Evolutionary conservation across 179 eudicot species (phyloP), one percentile per base, ranked within the genome.

Genomic region (Pouteria campechiana): DNA sequence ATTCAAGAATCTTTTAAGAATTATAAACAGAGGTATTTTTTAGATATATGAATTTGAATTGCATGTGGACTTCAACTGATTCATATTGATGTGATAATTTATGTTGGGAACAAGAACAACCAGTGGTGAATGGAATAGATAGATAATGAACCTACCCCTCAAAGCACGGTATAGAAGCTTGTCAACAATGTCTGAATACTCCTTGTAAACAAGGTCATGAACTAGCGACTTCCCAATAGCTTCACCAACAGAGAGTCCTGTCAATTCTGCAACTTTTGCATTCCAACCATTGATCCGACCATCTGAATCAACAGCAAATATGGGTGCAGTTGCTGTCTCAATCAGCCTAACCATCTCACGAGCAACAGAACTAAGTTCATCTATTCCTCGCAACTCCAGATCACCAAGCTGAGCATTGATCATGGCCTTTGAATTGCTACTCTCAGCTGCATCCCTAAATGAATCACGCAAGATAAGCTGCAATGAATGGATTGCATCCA

Each of bases 401-500:
- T 71, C 93, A 25, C 65, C 75, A 39, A 8, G 25, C n/a, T 51
- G 69, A 32, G 81, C 58, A 33, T 58, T 56, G 2, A 90, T 64
- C 47, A 76, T 65, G 6, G 76, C 88, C 59, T 67, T 82, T 0
- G 83, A 61, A 44, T 67, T 65, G 39, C 59, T 44, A 34, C 48
- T 64, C 46, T 64, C 87, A 7, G 70, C 69, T n/a, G n/a, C n/a
- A 41, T 68, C 75, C 35, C 51, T 65, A 53, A 82, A 79, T 2
- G 96, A 77, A 36, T 87, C 92, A 34, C 92, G 68, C 38, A 90
- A 57, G 48, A 90, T 86, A 43, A 92, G 84, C 66, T 92, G 99
- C 72, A 92, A 53, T 6, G 99, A 92, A 61, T 87, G 96, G 32
- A 92, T 92, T 21, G 94, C 99, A 59, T 92, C 96, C 88, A 92